These are phyloP conservation scores for Suhomyces bolitotheri DNA, from an alignment of 1,139 yeast species.

Conservation along the genomic window DNA sequence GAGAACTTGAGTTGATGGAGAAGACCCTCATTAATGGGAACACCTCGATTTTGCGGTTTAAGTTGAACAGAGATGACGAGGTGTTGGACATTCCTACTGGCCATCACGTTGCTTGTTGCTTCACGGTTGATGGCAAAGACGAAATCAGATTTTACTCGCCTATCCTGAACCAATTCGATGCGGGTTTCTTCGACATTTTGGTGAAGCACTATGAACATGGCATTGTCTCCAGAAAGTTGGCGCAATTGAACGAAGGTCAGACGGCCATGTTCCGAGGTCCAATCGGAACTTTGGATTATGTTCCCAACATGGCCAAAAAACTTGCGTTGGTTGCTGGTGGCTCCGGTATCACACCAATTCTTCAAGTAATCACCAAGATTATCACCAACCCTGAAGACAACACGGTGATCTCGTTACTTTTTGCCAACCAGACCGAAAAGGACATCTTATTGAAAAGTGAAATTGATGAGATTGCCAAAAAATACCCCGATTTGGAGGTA, in stretches of 20 bases:
- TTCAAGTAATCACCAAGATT: constrained; percentile 64
- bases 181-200: constrained; percentile 71
- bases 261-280: constrained; percentile 75
- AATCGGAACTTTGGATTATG: constrained; percentile 67
- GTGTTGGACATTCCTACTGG: constrained; percentile 69
- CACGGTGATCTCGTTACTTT: constrained; percentile 61
- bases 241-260: constrained; percentile 62
- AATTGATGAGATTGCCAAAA: constrained; percentile 63
- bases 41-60: constrained; percentile 72
- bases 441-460: constrained; percentile 71
- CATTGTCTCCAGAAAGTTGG: constrained; percentile 63
- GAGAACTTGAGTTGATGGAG: constrained; percentile 65
- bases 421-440: constrained; percentile 70
- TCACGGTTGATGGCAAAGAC: constrained; percentile 57
- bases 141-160: constrained; percentile 74
- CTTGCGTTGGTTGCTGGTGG: constrained; percentile 81
- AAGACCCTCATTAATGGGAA: constrained; percentile 69
- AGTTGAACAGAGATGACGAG: constrained; percentile 59
- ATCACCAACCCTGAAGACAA: constrained; percentile 67
- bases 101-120: constrained; percentile 67
- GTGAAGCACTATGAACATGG: constrained; percentile 75
- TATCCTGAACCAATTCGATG: constrained; percentile 65
- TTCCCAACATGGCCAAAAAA: constrained; percentile 58
- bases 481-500: constrained; percentile 61
- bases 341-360: constrained; percentile 76